Evolutionary conservation across 495 filamentous ascomycete species (phyloP).

Genomic region (Hypoxylon intermedium): DNA sequence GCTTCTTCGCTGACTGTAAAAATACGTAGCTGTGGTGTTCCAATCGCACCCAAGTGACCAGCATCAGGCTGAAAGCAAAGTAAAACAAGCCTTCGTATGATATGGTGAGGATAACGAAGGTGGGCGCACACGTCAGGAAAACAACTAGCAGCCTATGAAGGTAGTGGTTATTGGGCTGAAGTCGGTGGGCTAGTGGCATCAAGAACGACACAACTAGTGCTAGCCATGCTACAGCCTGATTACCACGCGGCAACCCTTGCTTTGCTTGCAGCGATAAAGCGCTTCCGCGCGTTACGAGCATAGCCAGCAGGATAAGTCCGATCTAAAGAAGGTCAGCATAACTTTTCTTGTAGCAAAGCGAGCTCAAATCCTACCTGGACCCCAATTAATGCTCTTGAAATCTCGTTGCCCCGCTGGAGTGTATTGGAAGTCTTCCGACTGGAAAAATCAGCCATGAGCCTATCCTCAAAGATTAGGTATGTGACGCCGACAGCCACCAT

Average conservation of each 20-base stretch:
- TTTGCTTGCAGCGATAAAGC: conserved; percentile 83
- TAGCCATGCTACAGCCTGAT: conserved; percentile 85
- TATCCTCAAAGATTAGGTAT: conserved; percentile 84
- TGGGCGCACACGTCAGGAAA: conserved; percentile 91
- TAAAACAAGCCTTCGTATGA: conserved; percentile 99
- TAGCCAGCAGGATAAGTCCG: conserved; percentile 83
- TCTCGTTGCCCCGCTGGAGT: conserved; percentile 33
- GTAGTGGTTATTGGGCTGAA: conserved; percentile 86
- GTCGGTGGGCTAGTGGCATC: conserved; percentile 79
- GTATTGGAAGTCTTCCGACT: conserved; percentile 37
- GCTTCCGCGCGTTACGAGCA: conserved; percentile 85
- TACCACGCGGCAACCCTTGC: conserved; percentile 85
- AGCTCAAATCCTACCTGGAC: conserved; percentile 45
- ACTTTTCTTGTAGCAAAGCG: not conserved
- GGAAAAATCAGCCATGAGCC: conserved; percentile 60
- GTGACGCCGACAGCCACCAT: conserved; percentile 81
- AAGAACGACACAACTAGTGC: conserved; percentile 82
- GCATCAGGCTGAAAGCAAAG: conserved; percentile 80
- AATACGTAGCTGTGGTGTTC: conserved; percentile 80
- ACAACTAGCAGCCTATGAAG: conserved; percentile 87
- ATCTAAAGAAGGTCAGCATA: conserved; percentile 54
- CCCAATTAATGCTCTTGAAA: conserved; percentile 53
- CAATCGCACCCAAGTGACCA: conserved; percentile 88
- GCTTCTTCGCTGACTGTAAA: conserved; percentile 43
- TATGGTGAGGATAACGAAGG: conserved; percentile 95